Evolutionary conservation across 768 basidiomycete genomes (phyloP).

Genomic region (Suillus alpinus): DNA sequence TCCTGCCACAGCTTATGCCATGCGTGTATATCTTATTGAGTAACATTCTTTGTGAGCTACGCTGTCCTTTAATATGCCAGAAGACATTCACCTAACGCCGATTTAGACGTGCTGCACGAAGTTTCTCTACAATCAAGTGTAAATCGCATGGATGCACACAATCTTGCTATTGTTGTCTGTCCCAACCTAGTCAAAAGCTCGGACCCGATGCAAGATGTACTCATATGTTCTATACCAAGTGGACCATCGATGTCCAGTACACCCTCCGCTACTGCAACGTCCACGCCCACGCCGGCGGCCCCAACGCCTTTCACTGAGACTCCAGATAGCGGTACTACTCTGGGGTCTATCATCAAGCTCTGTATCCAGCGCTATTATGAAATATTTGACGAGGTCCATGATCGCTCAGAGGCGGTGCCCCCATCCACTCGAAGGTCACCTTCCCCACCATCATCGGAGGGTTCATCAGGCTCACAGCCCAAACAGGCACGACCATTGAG

Average conservation of each 20-base stretch:
- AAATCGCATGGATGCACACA: slow-evolving; percentile 83
- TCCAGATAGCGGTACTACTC: slow-evolving; percentile 53
- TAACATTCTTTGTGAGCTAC: slow-evolving; percentile 56
- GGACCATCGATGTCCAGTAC: slow-evolving; percentile 37
- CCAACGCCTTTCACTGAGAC: slow-evolving; percentile 25
- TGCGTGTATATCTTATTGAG: slow-evolving; percentile 75
- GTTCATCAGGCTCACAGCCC: slow-evolving; percentile 22
- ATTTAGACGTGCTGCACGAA: slow-evolving; percentile 73
- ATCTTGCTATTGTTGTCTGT: slow-evolving; percentile 74
- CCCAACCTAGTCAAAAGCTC: slow-evolving; percentile 77
- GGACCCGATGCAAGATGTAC: slow-evolving; percentile 67
- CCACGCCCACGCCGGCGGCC: slow-evolving; percentile 3
- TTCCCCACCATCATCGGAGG: slow-evolving; percentile 23
- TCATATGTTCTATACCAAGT: slow-evolving; percentile 65
- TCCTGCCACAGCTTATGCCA: slow-evolving; percentile 66
- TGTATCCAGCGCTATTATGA: slow-evolving; percentile 86
- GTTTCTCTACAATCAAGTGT: slow-evolving; percentile 62
- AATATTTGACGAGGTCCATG: slow-evolving; percentile 78
- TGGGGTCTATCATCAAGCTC: slow-evolving; percentile 69
- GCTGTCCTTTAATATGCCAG: neutral
- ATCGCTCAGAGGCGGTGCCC: slow-evolving; percentile 60
- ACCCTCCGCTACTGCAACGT: slow-evolving; percentile 13
- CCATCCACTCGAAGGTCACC: slow-evolving; percentile 23
- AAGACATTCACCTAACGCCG: neutral
- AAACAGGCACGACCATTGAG: slow-evolving; percentile 21